phyloP scores from a whole-genome alignment of 108 stramenopile genomes.

The Nannochloropsis gaditana region DNA sequence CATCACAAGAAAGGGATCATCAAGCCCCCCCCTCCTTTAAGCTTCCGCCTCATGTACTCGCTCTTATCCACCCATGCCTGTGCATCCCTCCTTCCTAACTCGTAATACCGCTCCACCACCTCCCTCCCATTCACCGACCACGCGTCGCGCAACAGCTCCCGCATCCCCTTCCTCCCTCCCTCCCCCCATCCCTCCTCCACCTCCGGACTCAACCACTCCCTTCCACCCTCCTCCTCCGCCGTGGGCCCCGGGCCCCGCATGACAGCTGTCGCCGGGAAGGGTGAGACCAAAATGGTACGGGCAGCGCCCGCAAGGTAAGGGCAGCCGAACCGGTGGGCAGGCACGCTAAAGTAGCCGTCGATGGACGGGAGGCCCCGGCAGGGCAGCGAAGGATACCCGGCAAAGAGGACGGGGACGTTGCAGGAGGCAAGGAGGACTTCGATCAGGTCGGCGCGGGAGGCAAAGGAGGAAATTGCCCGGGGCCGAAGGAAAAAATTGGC shows the following conservation, averaged over 20 bases:
- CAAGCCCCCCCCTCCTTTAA: neutral
- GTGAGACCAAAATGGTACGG: neutral
- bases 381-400: neutral
- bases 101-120: conserved; percentile 17
- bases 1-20: neutral
- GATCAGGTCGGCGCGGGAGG: neutral
- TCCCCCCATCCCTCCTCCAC: neutral
- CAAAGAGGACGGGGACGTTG: conserved; percentile 16
- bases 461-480: neutral
- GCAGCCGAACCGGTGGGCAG: neutral
- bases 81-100: conserved; percentile 2
- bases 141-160: neutral
- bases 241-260: neutral
- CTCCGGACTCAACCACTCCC: conserved; percentile 7
- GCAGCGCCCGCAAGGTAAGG: neutral
- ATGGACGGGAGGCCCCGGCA: neutral
- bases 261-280: neutral
- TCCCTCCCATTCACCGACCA: neutral
- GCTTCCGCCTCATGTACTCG: neutral
- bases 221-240: neutral
- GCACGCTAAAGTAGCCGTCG: neutral
- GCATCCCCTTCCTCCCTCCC: neutral
- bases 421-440: neutral
- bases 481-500: conserved; percentile 14
- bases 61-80: neutral